Evolutionary conservation across 352 stramenopile species (phyloP), one percentile per base, ranked within the genome.

Genomic region (Phytopythium kandeliae): DNA sequence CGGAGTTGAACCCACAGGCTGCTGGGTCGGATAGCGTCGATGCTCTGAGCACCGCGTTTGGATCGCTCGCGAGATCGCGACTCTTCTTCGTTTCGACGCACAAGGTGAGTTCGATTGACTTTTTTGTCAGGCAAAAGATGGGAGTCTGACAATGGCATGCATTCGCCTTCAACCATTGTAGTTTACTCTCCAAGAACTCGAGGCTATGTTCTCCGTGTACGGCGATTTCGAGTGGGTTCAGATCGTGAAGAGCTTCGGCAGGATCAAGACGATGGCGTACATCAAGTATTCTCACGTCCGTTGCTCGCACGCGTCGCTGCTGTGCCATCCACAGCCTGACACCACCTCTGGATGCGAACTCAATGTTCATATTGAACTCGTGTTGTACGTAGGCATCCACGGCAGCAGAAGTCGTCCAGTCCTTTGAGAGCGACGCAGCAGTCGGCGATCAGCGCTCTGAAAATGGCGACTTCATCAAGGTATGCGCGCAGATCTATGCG

Each of bases 241-340:
- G 31, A 54, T 85, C 11, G 73, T 86, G 22, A 82, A 78, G 52
- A 89, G 69, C 54, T 91, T 91, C 62, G 84, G 84, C 3, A 71
- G 76, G 22, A 47, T 92, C n/a, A 87, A 87, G 62, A 92, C 84
- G 2, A 94, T 94, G 84, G 84, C 84, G 13, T 94, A 94, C 37
- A 59, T 94, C 31, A 54, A 62, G 34, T 94, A 89, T 58, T 64
- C 70, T 21, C 79, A 74, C 55, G 71, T 86, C 72, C 13, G 22
- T 11, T 13, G 13, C 24, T 46, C 38, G 31, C 12, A 22, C 37
- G 15, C 21, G 55, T 28, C 10, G 12, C 25, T 33, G 9, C 28
- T 31, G 28, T 31, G 4, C 28, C 28, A 31, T 4, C 28, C 9
- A 9, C 28, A 31, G n/a, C n/a, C n/a, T n/a, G n/a, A n/a, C n/a